Percentiles rank a stretch among this genome's conserved stretches.
These are phyloP conservation scores for Fonsecaea pedrosoi DNA, from an alignment of 2,329 filamentous ascomycete species.

Conservation along the genomic window DNA sequence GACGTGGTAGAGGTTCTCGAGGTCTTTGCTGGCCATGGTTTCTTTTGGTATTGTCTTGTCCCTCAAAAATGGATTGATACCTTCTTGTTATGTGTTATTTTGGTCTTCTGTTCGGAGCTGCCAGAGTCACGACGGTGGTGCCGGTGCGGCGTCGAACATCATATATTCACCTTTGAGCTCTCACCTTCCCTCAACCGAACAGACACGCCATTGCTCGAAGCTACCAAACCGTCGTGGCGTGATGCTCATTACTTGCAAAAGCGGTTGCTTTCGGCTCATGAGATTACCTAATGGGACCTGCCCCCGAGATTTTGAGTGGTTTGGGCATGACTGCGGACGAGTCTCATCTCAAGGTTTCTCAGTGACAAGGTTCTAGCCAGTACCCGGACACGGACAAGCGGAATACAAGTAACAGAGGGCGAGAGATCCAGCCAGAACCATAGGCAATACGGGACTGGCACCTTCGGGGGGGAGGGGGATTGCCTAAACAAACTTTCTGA, in stretches of 20 bases:
- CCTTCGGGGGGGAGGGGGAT: background rate
- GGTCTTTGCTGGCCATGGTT: constrained; percentile 23
- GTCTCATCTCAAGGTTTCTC: background rate
- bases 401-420: background rate
- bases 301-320: background rate
- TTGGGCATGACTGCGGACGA: constrained; percentile 1
- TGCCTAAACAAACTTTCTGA: constrained; percentile 1
- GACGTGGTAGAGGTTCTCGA: constrained; percentile 41
- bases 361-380: background rate
- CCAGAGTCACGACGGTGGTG: background rate
- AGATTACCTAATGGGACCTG: constrained; percentile 9
- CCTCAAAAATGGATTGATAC: background rate
- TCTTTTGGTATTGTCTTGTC: background rate
- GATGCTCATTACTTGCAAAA: background rate
- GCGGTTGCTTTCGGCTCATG: constrained; percentile 5
- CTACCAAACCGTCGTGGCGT: constrained; percentile 9
- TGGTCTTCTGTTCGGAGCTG: background rate
- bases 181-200: background rate
- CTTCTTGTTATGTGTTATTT: background rate
- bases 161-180: background rate
- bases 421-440: background rate
- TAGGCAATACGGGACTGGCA: background rate
- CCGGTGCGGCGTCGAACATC: background rate
- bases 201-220: constrained; percentile 12
- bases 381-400: background rate